Evolutionary conservation across 352 stramenopile genomes (phyloP).

Genomic region (Saprolegnia parasitica): DNA sequence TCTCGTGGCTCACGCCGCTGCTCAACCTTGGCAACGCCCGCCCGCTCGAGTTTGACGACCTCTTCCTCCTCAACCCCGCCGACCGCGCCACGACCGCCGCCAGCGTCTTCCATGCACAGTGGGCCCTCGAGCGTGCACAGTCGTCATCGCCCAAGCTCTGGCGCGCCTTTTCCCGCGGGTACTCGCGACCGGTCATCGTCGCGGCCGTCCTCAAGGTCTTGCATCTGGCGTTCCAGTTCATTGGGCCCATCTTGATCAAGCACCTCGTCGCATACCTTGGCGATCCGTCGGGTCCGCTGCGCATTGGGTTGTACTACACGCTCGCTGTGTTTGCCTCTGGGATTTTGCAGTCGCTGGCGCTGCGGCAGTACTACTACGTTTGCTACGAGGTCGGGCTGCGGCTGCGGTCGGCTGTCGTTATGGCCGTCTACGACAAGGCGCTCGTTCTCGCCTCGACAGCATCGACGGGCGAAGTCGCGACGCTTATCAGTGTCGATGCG

Average conservation of each 20-base stretch:
- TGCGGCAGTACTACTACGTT: slow-evolving; percentile 82
- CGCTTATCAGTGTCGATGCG: slow-evolving; percentile 96
- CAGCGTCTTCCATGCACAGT: slow-evolving; percentile 44
- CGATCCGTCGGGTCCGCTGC: slow-evolving; percentile 48
- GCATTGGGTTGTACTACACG: slow-evolving; percentile 54
- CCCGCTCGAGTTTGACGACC: slow-evolving; percentile 69
- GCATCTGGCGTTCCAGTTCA: slow-evolving; percentile 81
- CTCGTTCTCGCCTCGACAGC: slow-evolving; percentile 66
- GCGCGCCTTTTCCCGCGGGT: slow-evolving; percentile 45
- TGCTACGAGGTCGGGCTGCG: slow-evolving; percentile 73
- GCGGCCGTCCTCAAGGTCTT: slow-evolving; percentile 74
- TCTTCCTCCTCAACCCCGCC: slow-evolving; percentile 72
- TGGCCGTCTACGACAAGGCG: slow-evolving; percentile 67
- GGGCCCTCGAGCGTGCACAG: slow-evolving; percentile 32
- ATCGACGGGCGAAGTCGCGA: slow-evolving; percentile 94
- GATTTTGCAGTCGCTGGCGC: slow-evolving; percentile 63
- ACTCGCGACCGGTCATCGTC: slow-evolving; percentile 44
- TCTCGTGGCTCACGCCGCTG: slow-evolving; percentile 84
- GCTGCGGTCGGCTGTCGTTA: slow-evolving; percentile 63
- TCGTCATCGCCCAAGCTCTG: slow-evolving; percentile 36
- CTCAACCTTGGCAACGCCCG: slow-evolving; percentile 77
- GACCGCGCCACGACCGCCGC: slow-evolving; percentile 58
- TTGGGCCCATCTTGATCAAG: slow-evolving; percentile 78
- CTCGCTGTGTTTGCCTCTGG: slow-evolving; percentile 59
- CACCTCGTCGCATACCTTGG: slow-evolving; percentile 76